phyloP scores from a whole-genome alignment of 106 monocot genomes.

The Chionographis japonica region DNA sequence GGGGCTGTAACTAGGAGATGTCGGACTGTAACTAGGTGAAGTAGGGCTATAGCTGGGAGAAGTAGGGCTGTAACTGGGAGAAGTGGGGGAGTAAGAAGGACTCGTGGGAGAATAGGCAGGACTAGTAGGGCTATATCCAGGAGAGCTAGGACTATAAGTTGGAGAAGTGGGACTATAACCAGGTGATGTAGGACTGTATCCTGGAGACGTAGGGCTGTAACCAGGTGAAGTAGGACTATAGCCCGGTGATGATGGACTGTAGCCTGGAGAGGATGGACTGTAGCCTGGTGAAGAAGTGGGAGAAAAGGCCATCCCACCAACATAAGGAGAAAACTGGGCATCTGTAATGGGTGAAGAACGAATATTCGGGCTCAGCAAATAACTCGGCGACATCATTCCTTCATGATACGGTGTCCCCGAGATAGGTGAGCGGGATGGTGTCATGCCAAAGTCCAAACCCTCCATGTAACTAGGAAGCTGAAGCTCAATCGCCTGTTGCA shows the following conservation, averaged over 20 bases:
- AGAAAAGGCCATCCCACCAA: constrained; percentile 93
- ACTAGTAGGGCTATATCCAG: constrained; percentile 93
- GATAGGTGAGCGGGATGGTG: constrained; percentile 78
- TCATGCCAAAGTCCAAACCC: constrained; percentile 94
- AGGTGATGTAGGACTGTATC: constrained; percentile 89
- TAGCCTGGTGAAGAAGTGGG: constrained; percentile 87
- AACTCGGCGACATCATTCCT: constrained; percentile 98
- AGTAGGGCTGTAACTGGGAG: constrained; percentile 46
- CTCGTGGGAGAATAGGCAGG: constrained; percentile 96
- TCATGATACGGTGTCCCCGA: constrained; percentile 88
- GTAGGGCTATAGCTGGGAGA: constrained; percentile 82
- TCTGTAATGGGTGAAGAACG: constrained; percentile 85
- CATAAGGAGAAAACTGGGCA: constrained; percentile 99
- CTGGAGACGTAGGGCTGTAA: constrained; percentile 88
- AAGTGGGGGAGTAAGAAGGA: constrained; percentile 83
- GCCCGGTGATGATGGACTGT: constrained; percentile 93
- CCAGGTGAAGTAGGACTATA: constrained; percentile 90
- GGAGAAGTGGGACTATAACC: constrained; percentile 90
- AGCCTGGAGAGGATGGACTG: constrained; percentile 88
- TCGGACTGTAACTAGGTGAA: constrained; percentile 77
- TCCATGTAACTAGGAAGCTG: constrained; percentile 97
- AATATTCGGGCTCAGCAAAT: constrained; percentile 79
- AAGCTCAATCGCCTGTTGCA: constrained; percentile 93
- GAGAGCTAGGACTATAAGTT: constrained; percentile 89
- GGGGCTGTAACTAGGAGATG: constrained; percentile 77